These are phyloP conservation scores for Torulaspora delbrueckii DNA, from an alignment of 805 yeast species.

Conservation along the genomic window DNA sequence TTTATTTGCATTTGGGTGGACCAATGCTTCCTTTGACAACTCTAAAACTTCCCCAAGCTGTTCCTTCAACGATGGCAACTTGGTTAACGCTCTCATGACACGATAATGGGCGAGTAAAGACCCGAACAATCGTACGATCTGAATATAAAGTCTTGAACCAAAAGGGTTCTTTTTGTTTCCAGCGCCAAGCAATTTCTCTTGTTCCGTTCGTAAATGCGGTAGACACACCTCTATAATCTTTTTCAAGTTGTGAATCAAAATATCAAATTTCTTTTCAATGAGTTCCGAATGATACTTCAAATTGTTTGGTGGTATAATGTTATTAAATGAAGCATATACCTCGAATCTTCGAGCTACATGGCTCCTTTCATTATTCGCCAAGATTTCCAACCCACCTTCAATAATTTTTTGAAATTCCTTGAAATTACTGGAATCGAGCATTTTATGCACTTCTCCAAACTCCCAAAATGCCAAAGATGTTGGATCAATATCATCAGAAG, in stretches of 20 bases:
- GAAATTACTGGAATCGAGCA: slow-evolving; percentile 17
- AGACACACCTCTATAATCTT: slow-evolving; percentile 13
- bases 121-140: slow-evolving; percentile 28
- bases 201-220: slow-evolving; percentile 18
- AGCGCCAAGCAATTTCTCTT: slow-evolving; percentile 14
- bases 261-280: slow-evolving; percentile 16
- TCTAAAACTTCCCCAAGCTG: slow-evolving; percentile 18
- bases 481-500: slow-evolving; percentile 8
- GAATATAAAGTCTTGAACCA: slow-evolving; percentile 28
- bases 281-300: slow-evolving; percentile 7
- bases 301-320: slow-evolving; percentile 21
- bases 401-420: slow-evolving; percentile 23
- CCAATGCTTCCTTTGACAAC: slow-evolving; percentile 18
- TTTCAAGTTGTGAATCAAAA: slow-evolving; percentile 20
- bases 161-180: slow-evolving; percentile 28
- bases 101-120: slow-evolving; percentile 25
- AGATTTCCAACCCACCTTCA: slow-evolving; percentile 25
- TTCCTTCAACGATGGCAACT: slow-evolving; percentile 9
- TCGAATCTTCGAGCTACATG: slow-evolving; percentile 22
- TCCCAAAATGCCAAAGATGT: slow-evolving; percentile 24
- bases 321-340: slow-evolving; percentile 33
- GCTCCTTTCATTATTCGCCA: slow-evolving; percentile 8
- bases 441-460: slow-evolving; percentile 29
- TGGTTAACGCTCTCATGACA: slow-evolving; percentile 17
- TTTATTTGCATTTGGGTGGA: slow-evolving; percentile 25